Evolutionary conservation across 176 grass and related monocot genomes (phyloP).

Genomic region (Rhynchospora tenuis): DNA sequence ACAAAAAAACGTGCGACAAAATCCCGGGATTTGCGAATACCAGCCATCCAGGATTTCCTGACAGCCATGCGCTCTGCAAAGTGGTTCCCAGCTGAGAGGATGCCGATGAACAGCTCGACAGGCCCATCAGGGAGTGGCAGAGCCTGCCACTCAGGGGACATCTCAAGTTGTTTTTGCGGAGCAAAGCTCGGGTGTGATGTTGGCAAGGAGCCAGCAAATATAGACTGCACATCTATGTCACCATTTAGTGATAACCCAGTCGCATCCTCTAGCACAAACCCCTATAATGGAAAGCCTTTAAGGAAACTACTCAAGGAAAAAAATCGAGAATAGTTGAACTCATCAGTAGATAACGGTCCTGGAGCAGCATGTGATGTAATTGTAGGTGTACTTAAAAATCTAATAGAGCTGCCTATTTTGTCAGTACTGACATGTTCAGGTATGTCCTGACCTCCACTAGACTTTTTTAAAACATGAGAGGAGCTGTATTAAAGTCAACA

Average conservation of each 20-base stretch:
- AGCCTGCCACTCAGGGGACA: slow-evolving; percentile 69
- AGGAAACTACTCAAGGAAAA: slow-evolving; percentile 4
- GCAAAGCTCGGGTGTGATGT: slow-evolving; percentile 72
- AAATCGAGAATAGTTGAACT: not conserved
- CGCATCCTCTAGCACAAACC: slow-evolving; percentile 89
- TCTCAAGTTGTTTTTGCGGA: slow-evolving; percentile 75
- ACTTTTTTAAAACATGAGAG: not conserved
- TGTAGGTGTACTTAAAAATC: not conserved
- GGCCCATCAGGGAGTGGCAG: slow-evolving; percentile 54
- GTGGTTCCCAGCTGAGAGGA: slow-evolving; percentile 92
- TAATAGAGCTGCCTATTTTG: not conserved
- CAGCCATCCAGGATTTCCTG: slow-evolving; percentile 93
- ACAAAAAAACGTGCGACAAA: slow-evolving; percentile 89
- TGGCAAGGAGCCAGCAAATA: slow-evolving; percentile 78
- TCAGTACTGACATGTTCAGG: not conserved
- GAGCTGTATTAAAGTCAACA: not conserved
- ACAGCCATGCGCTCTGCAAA: slow-evolving; percentile 96
- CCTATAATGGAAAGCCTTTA: slow-evolving; percentile 45
- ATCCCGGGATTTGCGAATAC: slow-evolving; percentile 49
- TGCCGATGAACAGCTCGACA: slow-evolving; percentile 84
- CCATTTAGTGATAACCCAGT: slow-evolving; percentile 92
- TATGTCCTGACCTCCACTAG: not conserved
- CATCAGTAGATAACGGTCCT: not conserved
- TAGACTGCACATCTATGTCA: slow-evolving; percentile 75
- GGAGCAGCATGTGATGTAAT: not conserved